These are phyloP conservation scores for Phytophthora boehmeriae DNA, from an alignment of 352 stramenopile genomes.

Conservation along the genomic window DNA sequence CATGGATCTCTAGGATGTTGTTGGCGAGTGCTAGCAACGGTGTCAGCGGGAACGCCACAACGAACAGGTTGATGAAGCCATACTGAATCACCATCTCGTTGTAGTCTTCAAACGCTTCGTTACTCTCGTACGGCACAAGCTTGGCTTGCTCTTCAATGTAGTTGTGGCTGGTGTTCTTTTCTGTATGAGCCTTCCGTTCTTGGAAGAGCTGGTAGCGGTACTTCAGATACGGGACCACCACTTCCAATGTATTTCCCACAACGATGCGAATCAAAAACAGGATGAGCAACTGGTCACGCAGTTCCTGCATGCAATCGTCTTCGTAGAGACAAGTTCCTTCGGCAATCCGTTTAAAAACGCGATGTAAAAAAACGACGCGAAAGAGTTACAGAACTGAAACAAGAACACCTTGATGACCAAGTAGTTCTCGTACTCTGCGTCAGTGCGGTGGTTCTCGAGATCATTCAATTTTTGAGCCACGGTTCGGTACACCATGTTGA, in stretches of 20 bases:
- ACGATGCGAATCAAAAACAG: constrained; percentile 94
- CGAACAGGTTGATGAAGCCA: constrained; percentile 95
- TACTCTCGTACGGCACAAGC: constrained; percentile 80
- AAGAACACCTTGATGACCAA: constrained; percentile 98
- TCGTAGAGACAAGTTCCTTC: constrained; percentile 85
- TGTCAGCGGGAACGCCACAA: constrained; percentile 93
- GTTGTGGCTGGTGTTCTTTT: constrained; percentile 59
- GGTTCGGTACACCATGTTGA: constrained; percentile 93
- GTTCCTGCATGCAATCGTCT: constrained; percentile 85
- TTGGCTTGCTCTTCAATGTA: constrained; percentile 88
- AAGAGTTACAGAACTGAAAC: constrained; percentile 98
- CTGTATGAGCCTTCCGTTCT: constrained; percentile 38
- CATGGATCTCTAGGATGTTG: constrained; percentile 92
- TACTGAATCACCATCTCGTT: constrained; percentile 95
- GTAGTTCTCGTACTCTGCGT: constrained; percentile 88
- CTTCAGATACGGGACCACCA: constrained; percentile 87
- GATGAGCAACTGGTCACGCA: constrained; percentile 91
- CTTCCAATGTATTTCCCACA: constrained; percentile 91
- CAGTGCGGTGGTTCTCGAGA: constrained; percentile 93
- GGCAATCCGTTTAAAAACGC: constrained; percentile 65
- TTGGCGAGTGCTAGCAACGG: constrained; percentile 90
- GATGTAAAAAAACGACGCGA: constrained; percentile 97
- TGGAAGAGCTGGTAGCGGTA: constrained; percentile 70
- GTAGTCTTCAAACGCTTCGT: constrained; percentile 89
- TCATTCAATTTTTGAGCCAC: constrained; percentile 95